These are phyloP conservation scores for Lasiodiplodia hormozganensis DNA, from an alignment of 2,329 filamentous ascomycete genomes.

Conservation along the genomic window DNA sequence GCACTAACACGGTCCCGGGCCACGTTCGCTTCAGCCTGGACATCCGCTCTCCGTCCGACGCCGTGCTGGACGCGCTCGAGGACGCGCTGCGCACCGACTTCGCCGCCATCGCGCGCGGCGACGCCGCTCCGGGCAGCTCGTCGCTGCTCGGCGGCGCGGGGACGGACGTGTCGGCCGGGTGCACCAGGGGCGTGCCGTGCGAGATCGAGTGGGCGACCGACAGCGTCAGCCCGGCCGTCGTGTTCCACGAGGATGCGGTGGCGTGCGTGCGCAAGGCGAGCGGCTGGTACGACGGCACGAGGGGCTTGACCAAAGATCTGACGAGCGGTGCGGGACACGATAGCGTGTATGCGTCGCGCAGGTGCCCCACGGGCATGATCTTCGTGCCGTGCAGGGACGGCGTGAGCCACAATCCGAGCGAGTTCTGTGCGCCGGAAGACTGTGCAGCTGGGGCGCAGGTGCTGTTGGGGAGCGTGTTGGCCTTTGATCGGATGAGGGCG, in stretches of 20 bases:
- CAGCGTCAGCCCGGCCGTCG: constrained; percentile 66
- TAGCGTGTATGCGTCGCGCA: constrained; percentile 53
- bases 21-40: constrained; percentile 72
- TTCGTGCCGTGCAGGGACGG: constrained; percentile 48
- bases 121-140: neutral
- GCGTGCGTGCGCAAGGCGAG: constrained; percentile 68
- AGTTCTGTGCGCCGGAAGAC: constrained; percentile 45
- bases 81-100: constrained; percentile 65
- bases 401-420: constrained; percentile 48
- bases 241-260: constrained; percentile 73
- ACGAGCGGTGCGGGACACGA: constrained; percentile 71
- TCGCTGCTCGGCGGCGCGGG: constrained; percentile 45
- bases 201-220: constrained; percentile 66
- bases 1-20: constrained; percentile 76
- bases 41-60: constrained; percentile 66
- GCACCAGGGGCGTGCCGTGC: constrained; percentile 58
- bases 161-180: constrained; percentile 57
- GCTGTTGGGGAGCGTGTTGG: constrained; percentile 42
- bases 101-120: constrained; percentile 57
- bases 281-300: constrained; percentile 56
- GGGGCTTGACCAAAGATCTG: constrained; percentile 66
- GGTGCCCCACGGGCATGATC: constrained; percentile 53
- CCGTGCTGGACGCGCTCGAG: constrained; percentile 65
- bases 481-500: constrained; percentile 55
- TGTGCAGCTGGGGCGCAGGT: constrained; percentile 51